Percentiles rank a stretch among this genome's conserved stretches.
Conservation (phyloP, 1,139 yeast species). For the Yamadazyma mexicana region DNA sequence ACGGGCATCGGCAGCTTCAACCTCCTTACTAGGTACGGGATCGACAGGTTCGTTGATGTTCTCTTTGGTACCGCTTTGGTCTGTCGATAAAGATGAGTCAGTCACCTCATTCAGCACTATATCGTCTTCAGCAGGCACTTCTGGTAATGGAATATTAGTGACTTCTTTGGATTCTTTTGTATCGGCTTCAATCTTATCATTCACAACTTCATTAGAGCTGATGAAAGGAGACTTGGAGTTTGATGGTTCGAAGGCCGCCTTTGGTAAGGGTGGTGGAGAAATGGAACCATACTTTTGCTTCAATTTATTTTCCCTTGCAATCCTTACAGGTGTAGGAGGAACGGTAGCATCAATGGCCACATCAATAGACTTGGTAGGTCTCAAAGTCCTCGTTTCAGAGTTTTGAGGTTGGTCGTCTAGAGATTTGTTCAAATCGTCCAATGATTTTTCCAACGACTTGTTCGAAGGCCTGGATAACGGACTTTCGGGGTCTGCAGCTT, state of each 20-base stretch:
- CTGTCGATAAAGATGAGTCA: no score
- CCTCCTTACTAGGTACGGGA: background rate
- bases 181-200: background rate
- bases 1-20: background rate
- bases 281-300: conserved; percentile 8
- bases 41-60: background rate
- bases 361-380: conserved; percentile 13
- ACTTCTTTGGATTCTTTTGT: background rate
- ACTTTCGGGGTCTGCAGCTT: conserved; percentile 5
- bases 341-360: conserved; percentile 20
- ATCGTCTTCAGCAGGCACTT: background rate
- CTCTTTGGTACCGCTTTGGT: no score
- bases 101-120: background rate
- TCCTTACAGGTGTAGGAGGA: conserved; percentile 19
- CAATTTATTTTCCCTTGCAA: conserved; percentile 13
- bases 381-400: background rate
- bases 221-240: background rate
- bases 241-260: background rate
- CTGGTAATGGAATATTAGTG: background rate
- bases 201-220: background rate
- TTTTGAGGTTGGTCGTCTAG: conserved; percentile 7
- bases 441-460: background rate
- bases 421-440: no score
- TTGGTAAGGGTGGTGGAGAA: conserved; percentile 4
- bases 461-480: conserved; percentile 7